These are phyloP conservation scores for Yamadazyma phyllophila DNA, from an alignment of 805 yeast species.

Conservation along the genomic window DNA sequence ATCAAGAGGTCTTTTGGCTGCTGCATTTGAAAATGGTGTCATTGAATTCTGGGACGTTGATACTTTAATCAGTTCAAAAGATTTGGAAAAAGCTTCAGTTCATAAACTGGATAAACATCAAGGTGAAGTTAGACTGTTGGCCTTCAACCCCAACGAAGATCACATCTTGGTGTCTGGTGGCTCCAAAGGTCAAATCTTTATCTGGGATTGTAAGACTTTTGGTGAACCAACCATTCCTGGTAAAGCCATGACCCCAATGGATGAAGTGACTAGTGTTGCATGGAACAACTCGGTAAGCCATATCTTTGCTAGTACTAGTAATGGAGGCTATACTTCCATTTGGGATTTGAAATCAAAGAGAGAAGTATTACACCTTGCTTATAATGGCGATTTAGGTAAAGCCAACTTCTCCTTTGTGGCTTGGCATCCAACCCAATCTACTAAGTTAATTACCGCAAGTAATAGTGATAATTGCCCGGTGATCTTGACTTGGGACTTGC, in stretches of 20 bases:
- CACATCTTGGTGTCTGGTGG: slow-evolving; percentile 85
- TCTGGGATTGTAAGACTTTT: slow-evolving; percentile 81
- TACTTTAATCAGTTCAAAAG: slow-evolving; percentile 41
- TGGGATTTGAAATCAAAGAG: slow-evolving; percentile 90
- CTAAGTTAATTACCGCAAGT: slow-evolving; percentile 84
- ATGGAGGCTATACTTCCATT: slow-evolving; percentile 80
- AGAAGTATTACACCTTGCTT: slow-evolving; percentile 83
- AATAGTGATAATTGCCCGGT: slow-evolving; percentile 78
- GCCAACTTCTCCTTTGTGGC: slow-evolving; percentile 78
- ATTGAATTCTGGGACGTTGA: slow-evolving; percentile 77
- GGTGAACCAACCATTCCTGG: slow-evolving; percentile 68
- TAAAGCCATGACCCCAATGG: slow-evolving; percentile 72
- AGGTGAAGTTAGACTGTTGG: slow-evolving; percentile 68
- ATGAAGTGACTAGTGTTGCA: slow-evolving; percentile 74
- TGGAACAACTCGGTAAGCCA: slow-evolving; percentile 87
- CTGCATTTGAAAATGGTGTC: slow-evolving; percentile 82
- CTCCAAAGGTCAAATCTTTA: slow-evolving; percentile 78
- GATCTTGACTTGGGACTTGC: slow-evolving; percentile 87
- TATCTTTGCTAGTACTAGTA: slow-evolving; percentile 87
- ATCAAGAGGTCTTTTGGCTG: slow-evolving; percentile 65
- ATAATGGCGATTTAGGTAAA: slow-evolving; percentile 53
- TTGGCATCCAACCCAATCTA: slow-evolving; percentile 93
- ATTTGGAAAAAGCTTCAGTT: slow-evolving; percentile 42
- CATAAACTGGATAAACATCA: slow-evolving; percentile 57
- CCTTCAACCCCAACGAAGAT: slow-evolving; percentile 71